A percentile compares a stretch with the other conserved stretches of the same genome.
Evolutionary conservation across 257 asterid species (phyloP).

Genomic region (Solanum sejunctum): DNA sequence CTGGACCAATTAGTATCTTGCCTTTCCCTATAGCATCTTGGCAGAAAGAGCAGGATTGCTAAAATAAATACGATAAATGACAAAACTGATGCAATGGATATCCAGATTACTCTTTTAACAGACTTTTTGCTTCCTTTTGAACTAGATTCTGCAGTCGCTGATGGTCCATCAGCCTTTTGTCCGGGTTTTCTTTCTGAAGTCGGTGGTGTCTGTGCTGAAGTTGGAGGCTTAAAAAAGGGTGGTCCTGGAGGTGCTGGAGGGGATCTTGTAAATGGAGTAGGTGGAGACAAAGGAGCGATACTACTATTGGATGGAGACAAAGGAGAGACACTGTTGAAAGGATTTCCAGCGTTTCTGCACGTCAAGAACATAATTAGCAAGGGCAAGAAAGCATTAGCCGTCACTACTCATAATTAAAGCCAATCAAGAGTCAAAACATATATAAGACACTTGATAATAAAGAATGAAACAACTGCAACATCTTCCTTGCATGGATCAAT

Average conservation of each 20-base stretch:
- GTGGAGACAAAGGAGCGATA: constrained; percentile 47
- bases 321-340: constrained; percentile 44
- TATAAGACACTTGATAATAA: neutral
- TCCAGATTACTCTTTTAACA: constrained; percentile 65
- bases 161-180: constrained; percentile 63
- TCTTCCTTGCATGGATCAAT: neutral
- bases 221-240: constrained; percentile 48
- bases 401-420: neutral
- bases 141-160: constrained; percentile 42
- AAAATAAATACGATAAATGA: constrained; percentile 51
- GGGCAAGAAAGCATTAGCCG: neutral
- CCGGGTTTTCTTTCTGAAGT: constrained; percentile 35
- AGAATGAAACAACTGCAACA: neutral
- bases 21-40: constrained; percentile 53
- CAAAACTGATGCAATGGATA: constrained; percentile 55
- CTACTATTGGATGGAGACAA: constrained; percentile 32
- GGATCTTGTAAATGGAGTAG: constrained; percentile 30
- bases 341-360: constrained; percentile 78
- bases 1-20: constrained; percentile 49
- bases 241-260: constrained; percentile 53
- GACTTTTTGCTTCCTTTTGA: constrained; percentile 33
- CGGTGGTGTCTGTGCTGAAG: constrained; percentile 24
- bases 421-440: neutral
- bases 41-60: constrained; percentile 64
- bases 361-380: constrained; percentile 7